These are phyloP conservation scores for Naganishia vaughanmartiniae DNA, from an alignment of 768 basidiomycete species.

Conservation along the genomic window DNA sequence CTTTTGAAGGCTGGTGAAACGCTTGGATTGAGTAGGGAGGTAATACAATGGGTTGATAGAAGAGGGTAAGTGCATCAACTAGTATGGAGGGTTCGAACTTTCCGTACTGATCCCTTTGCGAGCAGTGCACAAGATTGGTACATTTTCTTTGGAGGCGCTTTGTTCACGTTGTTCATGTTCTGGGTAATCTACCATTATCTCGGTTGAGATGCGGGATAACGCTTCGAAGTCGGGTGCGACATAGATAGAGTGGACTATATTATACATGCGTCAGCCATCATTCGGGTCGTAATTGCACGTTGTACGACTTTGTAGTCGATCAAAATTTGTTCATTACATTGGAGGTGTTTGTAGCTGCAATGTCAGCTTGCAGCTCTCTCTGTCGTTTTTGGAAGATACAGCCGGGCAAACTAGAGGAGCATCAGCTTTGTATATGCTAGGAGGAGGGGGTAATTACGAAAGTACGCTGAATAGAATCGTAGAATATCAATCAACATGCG, in stretches of 20 bases:
- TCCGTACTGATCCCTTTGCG: background rate
- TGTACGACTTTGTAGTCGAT: background rate
- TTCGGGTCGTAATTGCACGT: background rate
- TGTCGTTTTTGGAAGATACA: no score
- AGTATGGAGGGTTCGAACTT: background rate
- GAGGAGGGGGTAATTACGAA: no score
- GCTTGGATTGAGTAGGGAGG: slow-evolving; percentile 84
- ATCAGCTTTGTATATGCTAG: no score
- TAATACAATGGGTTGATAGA: slow-evolving; percentile 95
- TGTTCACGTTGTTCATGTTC: slow-evolving; percentile 89
- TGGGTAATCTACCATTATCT: slow-evolving; percentile 88
- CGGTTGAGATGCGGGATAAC: slow-evolving; percentile 51
- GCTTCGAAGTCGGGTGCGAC: no score
- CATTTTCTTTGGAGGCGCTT: slow-evolving; percentile 79
- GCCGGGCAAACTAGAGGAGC: no score
- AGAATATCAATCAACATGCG: background rate
- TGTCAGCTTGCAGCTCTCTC: no score
- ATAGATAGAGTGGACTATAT: background rate
- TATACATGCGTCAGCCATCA: background rate
- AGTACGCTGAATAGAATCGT: background rate
- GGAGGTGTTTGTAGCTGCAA: no score
- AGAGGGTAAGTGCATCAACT: slow-evolving; percentile 65
- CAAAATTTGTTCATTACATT: background rate
- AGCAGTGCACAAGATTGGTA: slow-evolving; percentile 91
- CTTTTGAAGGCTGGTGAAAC: slow-evolving; percentile 90